Evolutionary conservation across 176 grass and related monocot species (phyloP).

Genomic region (Oropetium thomaeum): DNA sequence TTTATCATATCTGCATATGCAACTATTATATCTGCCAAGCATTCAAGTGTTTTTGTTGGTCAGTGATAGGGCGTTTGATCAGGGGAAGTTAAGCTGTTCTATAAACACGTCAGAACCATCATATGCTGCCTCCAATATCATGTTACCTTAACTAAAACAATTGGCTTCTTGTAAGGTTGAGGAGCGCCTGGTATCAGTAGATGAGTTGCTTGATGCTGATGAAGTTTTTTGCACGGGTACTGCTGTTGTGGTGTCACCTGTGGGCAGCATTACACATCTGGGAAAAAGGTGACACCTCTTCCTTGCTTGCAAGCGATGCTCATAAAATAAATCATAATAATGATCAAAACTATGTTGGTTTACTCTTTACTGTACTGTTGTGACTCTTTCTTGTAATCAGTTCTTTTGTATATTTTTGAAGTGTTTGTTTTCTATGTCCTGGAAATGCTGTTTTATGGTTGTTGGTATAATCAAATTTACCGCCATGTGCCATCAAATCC

Average conservation of each 20-base stretch:
- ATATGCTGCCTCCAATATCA: not conserved
- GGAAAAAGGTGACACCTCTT: slow-evolving; percentile 53
- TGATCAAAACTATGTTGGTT: not conserved
- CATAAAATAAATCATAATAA: not conserved
- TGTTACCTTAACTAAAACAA: not conserved
- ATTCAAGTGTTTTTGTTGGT: not conserved
- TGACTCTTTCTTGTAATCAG: not conserved
- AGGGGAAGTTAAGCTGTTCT: not conserved
- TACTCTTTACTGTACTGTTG: not conserved
- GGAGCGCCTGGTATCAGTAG: slow-evolving; percentile 63
- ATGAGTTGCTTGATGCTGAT: slow-evolving; percentile 75
- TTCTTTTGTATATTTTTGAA: not conserved
- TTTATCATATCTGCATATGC: too few species aligned
- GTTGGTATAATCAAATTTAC: slow-evolving; percentile 6
- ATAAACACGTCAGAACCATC: not conserved
- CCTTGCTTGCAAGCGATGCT: not conserved
- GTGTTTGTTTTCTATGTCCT: not conserved
- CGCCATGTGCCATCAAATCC: not conserved
- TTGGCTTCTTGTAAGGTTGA: slow-evolving; percentile 55
- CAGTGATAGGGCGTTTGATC: not conserved
- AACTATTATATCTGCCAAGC: not conserved
- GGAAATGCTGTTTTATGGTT: not conserved
- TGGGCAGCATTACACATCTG: slow-evolving; percentile 71
- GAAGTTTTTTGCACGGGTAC: slow-evolving; percentile 95
- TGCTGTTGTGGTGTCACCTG: slow-evolving; percentile 85